phyloP scores from a whole-genome alignment of 768 basidiomycete species.

The Suillus paluster region DNA sequence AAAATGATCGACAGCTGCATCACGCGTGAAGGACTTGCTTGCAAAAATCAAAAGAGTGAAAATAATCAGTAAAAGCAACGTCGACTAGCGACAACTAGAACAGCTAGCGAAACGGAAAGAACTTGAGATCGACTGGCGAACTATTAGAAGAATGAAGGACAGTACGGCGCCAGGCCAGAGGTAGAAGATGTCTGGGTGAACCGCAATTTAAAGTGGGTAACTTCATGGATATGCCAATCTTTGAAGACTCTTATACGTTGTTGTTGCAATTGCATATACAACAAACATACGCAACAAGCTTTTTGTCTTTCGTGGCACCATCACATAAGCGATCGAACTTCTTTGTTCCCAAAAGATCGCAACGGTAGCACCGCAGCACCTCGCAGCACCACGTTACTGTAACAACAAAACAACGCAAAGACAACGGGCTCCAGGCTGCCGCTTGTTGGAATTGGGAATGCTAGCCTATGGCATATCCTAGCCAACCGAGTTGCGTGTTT shows the following conservation, averaged over 20 bases:
- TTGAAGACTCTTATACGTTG: background rate
- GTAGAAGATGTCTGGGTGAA: background rate
- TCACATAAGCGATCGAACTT: background rate
- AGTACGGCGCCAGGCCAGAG: background rate
- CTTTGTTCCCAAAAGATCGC: no score
- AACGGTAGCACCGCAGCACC: no score
- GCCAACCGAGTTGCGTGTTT: no score
- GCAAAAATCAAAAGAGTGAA: background rate
- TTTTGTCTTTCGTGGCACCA: background rate
- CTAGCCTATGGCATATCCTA: no score
- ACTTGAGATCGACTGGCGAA: slow-evolving; percentile 23
- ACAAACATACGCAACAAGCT: no score
- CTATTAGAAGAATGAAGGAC: slow-evolving; percentile 6
- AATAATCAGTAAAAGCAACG: background rate
- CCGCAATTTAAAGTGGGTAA: background rate
- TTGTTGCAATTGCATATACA: no score
- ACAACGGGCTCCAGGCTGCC: no score
- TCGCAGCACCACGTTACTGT: no score
- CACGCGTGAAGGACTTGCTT: slow-evolving; percentile 10
- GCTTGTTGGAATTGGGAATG: no score
- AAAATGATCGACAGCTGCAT: slow-evolving; percentile 64
- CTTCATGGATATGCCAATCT: background rate
- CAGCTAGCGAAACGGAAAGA: background rate
- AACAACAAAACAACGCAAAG: no score
- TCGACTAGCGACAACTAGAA: slow-evolving; percentile 19